Evolutionary conservation across 345 rosid genomes (phyloP), one percentile per base, ranked within the genome.

Genomic region (Melastoma malabathricum): DNA sequence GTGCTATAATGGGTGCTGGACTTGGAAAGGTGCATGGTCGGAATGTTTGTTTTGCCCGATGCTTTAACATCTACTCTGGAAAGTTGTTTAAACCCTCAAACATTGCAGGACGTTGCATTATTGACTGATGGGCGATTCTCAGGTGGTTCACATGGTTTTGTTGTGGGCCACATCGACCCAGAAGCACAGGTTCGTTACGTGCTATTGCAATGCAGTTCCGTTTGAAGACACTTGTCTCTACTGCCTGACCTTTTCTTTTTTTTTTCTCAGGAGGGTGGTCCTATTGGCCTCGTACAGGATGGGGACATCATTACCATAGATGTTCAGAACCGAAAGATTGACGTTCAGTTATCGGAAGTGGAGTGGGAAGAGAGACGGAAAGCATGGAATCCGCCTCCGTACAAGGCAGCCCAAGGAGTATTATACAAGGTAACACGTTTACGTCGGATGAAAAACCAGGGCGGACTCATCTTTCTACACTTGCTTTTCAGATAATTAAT

Each of bases 1-100:
- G 99, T 77, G 99, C 86, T 31, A 92, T 92, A 46, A 92, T 84
- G 95, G 99, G 97, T 52, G 95, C 99, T 15, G 97, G 97, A 61
- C 97, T 92, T 58, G 99, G 99, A 47, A 92, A 92, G 98, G 98
- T 90, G 68, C 6, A n/a, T 13, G 3, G 15, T 20, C 23, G 8
- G 18, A 43, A 44, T 27, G 27, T 19, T 43, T 43, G 48, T 17
- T 44, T 56, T 59, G 13, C 20, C n/a, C 49, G 45, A 51, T 17
- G 5, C 48, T 22, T 22, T 22, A 22, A 22, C 25, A 0, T 49
- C 6, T 25, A 25, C 17, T 27, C 18, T 15, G 16, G 31, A 10
- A 44, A 3, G 22, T 50, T 45, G 54, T 55, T 29, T 50, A 41
- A 48, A 72, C 50, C 10, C 60, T 67, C 34, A 57, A 62, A 39